Conservation (phyloP, 2,329 filamentous ascomycete genomes). For the Aciculosporium take region DNA sequence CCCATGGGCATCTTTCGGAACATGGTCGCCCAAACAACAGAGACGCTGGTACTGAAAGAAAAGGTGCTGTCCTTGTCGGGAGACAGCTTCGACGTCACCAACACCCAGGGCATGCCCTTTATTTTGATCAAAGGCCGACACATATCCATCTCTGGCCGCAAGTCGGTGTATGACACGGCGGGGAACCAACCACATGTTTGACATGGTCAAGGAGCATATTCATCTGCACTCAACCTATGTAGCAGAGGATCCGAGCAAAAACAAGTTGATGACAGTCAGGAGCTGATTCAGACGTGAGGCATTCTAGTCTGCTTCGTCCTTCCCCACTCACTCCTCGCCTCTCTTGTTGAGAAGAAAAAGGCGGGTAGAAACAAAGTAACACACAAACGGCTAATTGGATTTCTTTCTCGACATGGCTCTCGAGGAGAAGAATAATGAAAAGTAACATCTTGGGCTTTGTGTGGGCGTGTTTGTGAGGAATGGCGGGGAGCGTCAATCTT, state of each 20-base stretch:
- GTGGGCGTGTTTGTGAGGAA: too few species aligned
- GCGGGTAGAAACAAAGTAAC: neutral
- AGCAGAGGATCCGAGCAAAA: conserved; percentile 28
- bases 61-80: conserved; percentile 47
- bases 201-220: conserved; percentile 38
- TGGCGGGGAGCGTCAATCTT: too few species aligned
- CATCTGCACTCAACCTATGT: conserved; percentile 38
- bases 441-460: too few species aligned
- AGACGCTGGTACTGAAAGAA: conserved; percentile 44
- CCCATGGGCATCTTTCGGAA: conserved; percentile 26
- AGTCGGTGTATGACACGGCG: conserved; percentile 38
- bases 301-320: too few species aligned
- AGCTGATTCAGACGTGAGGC: conserved; percentile 20
- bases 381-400: conserved; percentile 5
- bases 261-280: conserved; percentile 40
- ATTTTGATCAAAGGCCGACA: conserved; percentile 42
- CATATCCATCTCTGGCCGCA: conserved; percentile 38
- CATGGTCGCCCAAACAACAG: conserved; percentile 22
- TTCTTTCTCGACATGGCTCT: conserved; percentile 32
- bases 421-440: conserved; percentile 1
- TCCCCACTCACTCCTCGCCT: too few species aligned
- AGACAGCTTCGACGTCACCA: conserved; percentile 50
- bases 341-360: neutral
- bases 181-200: conserved; percentile 42
- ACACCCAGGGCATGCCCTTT: conserved; percentile 36